Percentiles rank a stretch among this genome's conserved stretches.
Evolutionary conservation across 106 monocot genomes (phyloP).

Genomic region (Hemerocallis citrina): DNA sequence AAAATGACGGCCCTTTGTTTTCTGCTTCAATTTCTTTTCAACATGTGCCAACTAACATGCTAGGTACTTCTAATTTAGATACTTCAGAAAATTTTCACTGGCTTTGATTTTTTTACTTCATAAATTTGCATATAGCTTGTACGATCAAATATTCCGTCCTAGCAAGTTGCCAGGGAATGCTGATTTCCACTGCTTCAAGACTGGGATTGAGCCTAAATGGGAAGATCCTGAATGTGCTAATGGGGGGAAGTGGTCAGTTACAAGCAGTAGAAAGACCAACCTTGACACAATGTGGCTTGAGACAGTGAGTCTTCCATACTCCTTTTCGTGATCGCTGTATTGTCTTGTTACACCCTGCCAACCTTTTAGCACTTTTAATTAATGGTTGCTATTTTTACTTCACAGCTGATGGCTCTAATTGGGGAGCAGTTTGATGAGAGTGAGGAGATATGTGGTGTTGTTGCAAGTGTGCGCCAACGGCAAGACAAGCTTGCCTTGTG

Average conservation of each 20-base stretch:
- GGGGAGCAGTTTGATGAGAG: conserved; percentile 96
- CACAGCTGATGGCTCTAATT: conserved; percentile 93
- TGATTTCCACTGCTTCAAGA: conserved; percentile 87
- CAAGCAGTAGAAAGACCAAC: conserved; percentile 52
- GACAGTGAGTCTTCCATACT: conserved; percentile 29
- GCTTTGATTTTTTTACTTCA: not conserved
- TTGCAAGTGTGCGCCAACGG: conserved; percentile 85
- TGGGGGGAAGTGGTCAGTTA: conserved; percentile 89
- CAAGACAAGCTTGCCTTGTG: conserved; percentile 90
- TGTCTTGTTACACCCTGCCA: not conserved
- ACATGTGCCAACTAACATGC: not conserved
- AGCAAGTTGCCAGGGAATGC: conserved; percentile 75
- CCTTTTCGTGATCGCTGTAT: not conserved
- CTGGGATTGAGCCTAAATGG: conserved; percentile 92
- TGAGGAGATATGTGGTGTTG: conserved; percentile 94
- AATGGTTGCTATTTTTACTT: not conserved
- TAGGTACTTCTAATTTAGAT: not conserved
- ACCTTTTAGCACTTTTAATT: not conserved
- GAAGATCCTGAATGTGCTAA: conserved; percentile 93
- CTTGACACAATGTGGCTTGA: conserved; percentile 97
- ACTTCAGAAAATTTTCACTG: not conserved
- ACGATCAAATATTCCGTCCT: conserved; percentile 91
- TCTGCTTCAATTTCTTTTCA: not conserved
- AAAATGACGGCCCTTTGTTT: not conserved
- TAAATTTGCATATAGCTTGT: conserved; percentile 41